Evolutionary conservation across 148 eudicot genomes (phyloP), one percentile per base, ranked within the genome.

Genomic region (Rhododendron molle): DNA sequence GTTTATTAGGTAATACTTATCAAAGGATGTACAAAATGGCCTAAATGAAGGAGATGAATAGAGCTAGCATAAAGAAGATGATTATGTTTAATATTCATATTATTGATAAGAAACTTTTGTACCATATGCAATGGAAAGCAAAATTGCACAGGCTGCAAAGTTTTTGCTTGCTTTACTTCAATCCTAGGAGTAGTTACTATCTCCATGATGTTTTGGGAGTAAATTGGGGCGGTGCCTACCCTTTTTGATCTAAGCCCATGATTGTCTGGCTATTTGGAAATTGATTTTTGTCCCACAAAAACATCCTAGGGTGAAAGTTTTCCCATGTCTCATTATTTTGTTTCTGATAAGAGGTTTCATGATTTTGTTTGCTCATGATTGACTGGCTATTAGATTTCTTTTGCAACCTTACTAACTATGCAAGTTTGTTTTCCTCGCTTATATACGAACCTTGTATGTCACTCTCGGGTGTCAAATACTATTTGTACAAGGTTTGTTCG

Each of bases 251-350:
- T 83, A 67, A 62, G 36, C 18, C 26, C 16, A 85, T 67, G 78
- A 81, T 71, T 23, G 15, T 38, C n/a, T 38, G n/a, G 43, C 23
- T 79, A 36, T 86, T 73, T 40, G 87, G 72, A 15, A 40, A 71
- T 80, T 85, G 84, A 86, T 81, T 52, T 52, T 50, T 86, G 87
- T 72, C 80, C 72, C 72, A 80, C 72, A 52, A 65, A 85, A 71
- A 52, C 72, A 71, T 50, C 71, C 78, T n/a, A 52, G 60, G 50
- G 28, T 12, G n/a, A 16, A 49, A 81, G 76, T 21, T 67, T 43
- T 67, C 23, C 34, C 12, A 38, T 14, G 52, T 58, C 69, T 76
- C 74, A 38, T 43, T 38, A 62, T 32, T 84, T 28, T 76, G 86
- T 84, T 84, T 77, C n/a, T 26, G 81, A 77, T 77, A 76, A 84